Evolutionary conservation across 2,329 filamentous ascomycete genomes (phyloP), one percentile per base, ranked within the genome.

Genomic region (Hyphodiscus sp.): DNA sequence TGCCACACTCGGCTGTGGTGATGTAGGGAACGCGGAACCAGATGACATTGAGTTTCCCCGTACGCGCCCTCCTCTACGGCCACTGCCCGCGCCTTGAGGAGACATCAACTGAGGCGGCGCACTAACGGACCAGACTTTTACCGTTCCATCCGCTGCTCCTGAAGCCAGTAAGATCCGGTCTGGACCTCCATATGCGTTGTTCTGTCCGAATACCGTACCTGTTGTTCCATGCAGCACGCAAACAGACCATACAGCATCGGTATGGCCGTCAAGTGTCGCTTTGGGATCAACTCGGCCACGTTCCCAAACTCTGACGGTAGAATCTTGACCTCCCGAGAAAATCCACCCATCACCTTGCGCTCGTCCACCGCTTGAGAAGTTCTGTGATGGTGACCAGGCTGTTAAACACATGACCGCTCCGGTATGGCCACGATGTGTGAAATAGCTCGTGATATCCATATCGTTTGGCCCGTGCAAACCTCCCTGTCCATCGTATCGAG

Each of bases 301-400:
- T 70, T 99, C 92, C 94, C 94, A 99, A 0, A 99, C 91, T 29
- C 91, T 83, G 41, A 99, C 85, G 7, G 90, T 95, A 18, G 89
- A 84, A 70, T 99, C 94, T 69, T 96, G 91, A 3, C 94, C 94
- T 56, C 94, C 94, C 5, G 92, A 97, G 71, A 99, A 99, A 60
- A 99, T 91, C 94, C 94, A 99, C 26, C 94, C 94, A 63, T 97
- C 94, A 30, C 92, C 92, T 63, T 87, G 83, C 8, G 89, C 89
- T 58, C 91, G 83, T 7, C 91, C 91, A 38, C 91, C 89, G 18
- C 90, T 95, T 8, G 89, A 87, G 68, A 96, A 96, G 66, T 89
- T 94, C 23, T 89, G 88, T 1, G 89, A 86, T 1, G 90, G 85
- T 1, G 90, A 91, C 78, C 90, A 96, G 2, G 92, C 87, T 0